Conservation (phyloP, 768 basidiomycete genomes). For the Mycena haematopus region DNA sequence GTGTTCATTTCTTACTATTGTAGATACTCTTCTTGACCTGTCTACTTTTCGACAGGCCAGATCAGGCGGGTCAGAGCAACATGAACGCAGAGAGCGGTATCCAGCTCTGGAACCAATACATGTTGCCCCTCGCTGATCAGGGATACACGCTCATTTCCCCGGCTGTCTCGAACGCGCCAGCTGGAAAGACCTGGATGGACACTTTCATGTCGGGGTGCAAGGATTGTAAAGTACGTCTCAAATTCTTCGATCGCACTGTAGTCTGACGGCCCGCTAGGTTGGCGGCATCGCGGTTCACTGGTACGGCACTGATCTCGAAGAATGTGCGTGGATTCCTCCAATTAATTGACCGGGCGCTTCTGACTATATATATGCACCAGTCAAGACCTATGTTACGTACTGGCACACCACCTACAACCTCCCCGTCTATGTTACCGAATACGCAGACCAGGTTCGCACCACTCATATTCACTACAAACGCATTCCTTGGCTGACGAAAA, state of each 20-base stretch:
- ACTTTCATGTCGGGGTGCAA: constrained; percentile 60
- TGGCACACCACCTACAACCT: constrained; percentile 45
- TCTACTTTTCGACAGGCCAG: constrained; percentile 59
- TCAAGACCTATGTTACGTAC: constrained; percentile 25
- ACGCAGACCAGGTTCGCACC: constrained; percentile 63
- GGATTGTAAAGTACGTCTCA: constrained; percentile 57
- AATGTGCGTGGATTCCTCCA: constrained; percentile 18
- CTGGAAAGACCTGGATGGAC: constrained; percentile 46
- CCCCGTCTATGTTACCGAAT: constrained; percentile 56
- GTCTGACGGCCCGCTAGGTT: constrained; percentile 46
- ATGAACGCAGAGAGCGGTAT: constrained; percentile 58
- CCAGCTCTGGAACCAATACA: constrained; percentile 62
- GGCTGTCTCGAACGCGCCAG: constrained; percentile 59
- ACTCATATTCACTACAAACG: not conserved
- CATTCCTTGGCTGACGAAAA: not conserved
- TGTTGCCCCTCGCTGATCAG: constrained; percentile 58
- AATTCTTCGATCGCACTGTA: not conserved
- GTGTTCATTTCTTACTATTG: constrained; percentile 32
- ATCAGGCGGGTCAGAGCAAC: constrained; percentile 67
- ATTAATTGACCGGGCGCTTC: not conserved
- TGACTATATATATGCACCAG: not conserved
- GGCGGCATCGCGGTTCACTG: constrained; percentile 68
- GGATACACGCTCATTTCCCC: constrained; percentile 72
- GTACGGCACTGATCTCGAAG: constrained; percentile 60
- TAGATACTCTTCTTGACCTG: constrained; percentile 1